Evolutionary conservation across 2,329 filamentous ascomycete species (phyloP).

Genomic region (Beauveria rudraprayagi): DNA sequence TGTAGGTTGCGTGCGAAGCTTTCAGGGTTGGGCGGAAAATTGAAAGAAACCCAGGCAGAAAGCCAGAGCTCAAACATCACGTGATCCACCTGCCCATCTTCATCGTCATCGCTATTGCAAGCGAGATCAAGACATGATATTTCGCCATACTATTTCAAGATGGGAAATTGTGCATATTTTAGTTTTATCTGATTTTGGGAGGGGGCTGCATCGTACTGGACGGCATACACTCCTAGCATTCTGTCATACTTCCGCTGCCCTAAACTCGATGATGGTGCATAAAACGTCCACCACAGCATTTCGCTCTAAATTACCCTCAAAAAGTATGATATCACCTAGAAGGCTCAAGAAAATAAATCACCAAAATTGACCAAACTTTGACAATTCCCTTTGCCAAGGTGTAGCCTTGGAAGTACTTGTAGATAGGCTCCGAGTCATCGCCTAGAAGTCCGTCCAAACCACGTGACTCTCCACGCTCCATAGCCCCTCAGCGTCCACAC

Average conservation of each 20-base stretch:
- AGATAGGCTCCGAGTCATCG: neutral
- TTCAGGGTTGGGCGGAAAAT: neutral
- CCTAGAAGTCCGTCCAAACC: constrained; percentile 20
- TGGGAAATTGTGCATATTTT: too few relatives aligned
- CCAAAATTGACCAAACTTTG: neutral
- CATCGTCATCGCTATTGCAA: neutral
- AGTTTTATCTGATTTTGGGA: too few relatives aligned
- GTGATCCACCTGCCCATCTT: neutral
- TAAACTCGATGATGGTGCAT: too few relatives aligned
- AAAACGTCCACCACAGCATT: too few relatives aligned
- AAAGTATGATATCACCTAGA: too few relatives aligned
- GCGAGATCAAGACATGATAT: neutral
- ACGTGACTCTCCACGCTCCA: constrained; percentile 26
- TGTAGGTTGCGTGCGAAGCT: neutral
- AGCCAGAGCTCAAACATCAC: neutral
- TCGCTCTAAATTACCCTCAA: too few relatives aligned
- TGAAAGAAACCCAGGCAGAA: neutral
- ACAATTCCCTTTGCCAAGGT: neutral
- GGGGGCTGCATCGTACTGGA: too few relatives aligned
- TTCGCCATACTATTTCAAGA: neutral
- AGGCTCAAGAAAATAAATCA: neutral
- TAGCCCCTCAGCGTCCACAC: constrained; percentile 39
- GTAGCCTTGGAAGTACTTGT: neutral
- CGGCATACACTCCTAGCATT: too few relatives aligned
- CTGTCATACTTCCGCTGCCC: too few relatives aligned